A percentile compares a stretch with the other conserved stretches of the same genome.
Conservation (phyloP, 305 asterid genomes). For the Fraxinus sp. region DNA sequence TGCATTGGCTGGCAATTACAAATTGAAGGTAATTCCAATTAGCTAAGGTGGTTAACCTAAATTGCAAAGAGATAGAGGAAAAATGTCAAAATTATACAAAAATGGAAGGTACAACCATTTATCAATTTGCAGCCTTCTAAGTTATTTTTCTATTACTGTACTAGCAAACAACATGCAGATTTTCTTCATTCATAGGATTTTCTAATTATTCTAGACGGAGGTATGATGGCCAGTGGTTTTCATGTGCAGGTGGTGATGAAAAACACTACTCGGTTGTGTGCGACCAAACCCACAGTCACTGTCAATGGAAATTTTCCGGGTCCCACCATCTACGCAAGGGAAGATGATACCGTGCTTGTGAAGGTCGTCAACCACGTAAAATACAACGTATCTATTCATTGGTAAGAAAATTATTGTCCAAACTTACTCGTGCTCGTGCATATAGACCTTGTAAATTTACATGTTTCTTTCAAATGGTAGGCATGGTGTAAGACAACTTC, state of each 20-base stretch:
- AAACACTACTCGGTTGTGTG: constrained; percentile 65
- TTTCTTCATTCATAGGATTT: constrained; percentile 5
- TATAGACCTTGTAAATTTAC: background rate
- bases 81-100: constrained; percentile 12
- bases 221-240: background rate
- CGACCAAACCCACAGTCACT: constrained; percentile 70
- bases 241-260: constrained; percentile 66
- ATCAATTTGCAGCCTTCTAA: background rate
- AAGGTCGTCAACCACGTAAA: constrained; percentile 78
- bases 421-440: background rate
- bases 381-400: constrained; percentile 88
- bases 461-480: constrained; percentile 27
- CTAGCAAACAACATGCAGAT: background rate
- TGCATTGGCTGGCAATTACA: background rate
- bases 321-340: constrained; percentile 88
- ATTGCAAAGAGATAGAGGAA: constrained; percentile 14
- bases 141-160: background rate
- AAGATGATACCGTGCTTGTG: constrained; percentile 72
- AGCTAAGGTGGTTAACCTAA: constrained; percentile 13
- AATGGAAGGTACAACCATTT: constrained; percentile 18
- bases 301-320: constrained; percentile 92
- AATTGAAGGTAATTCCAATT: background rate
- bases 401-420: constrained; percentile 41
- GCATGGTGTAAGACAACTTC: constrained; percentile 82
- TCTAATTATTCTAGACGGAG: background rate